These are phyloP conservation scores for Fusarium verrucosum DNA, from an alignment of 2,329 filamentous ascomycete species.

Conservation along the genomic window DNA sequence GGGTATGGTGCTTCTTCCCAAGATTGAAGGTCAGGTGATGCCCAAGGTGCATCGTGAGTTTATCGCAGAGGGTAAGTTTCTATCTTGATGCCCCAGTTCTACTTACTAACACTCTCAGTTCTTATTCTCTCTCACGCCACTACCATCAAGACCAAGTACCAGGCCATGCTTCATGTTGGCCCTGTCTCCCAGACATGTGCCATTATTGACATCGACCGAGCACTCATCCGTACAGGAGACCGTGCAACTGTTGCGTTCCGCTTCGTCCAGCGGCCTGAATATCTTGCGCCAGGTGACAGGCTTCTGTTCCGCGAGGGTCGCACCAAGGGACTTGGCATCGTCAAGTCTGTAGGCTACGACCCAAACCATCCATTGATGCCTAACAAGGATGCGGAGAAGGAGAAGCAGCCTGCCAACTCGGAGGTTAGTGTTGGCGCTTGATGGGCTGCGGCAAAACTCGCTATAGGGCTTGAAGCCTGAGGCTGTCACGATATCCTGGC, in stretches of 20 bases:
- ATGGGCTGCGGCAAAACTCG: neutral
- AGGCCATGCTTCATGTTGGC: constrained; percentile 97
- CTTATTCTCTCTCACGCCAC: constrained; percentile 95
- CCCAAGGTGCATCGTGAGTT: constrained; percentile 81
- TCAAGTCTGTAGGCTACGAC: constrained; percentile 92
- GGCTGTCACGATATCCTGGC: constrained; percentile 27
- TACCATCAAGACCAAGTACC: constrained; percentile 95
- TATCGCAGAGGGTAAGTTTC: constrained; percentile 72
- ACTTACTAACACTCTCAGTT: constrained; percentile 59
- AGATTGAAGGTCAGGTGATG: constrained; percentile 74
- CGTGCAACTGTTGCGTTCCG: constrained; percentile 93
- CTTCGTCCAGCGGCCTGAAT: constrained; percentile 94
- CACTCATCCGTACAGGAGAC: constrained; percentile 93
- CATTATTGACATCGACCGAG: constrained; percentile 97
- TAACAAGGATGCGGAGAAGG: constrained; percentile 26
- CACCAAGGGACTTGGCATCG: constrained; percentile 94
- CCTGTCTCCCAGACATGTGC: constrained; percentile 95
- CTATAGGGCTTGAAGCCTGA: neutral
- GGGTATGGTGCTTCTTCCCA: constrained; percentile 95
- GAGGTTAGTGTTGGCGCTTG: constrained; percentile 42
- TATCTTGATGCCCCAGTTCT: too few species aligned
- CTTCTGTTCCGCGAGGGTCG: constrained; percentile 93
- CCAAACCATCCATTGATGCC: constrained; percentile 58
- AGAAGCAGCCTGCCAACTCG: constrained; percentile 31
- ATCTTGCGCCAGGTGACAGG: constrained; percentile 85